Evolutionary conservation across 208 protist species (phyloP), one percentile per base, ranked within the genome.

Genomic region (Trypanosomatidae sp.): DNA sequence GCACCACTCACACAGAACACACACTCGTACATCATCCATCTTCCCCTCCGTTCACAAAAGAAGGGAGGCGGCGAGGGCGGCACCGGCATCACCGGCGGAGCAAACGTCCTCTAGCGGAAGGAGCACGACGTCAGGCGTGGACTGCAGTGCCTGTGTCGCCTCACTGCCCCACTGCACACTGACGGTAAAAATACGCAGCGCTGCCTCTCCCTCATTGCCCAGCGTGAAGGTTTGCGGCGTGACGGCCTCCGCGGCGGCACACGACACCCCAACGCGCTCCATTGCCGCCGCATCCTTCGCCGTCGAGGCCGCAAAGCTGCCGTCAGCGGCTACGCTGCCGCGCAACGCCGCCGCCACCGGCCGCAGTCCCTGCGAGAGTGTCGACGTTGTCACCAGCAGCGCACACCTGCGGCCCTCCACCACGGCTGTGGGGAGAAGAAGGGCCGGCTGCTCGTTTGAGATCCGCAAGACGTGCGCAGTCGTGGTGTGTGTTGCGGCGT

Each of bases 191-290:
- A 94, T 19, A 28, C 62, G 80, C 60, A 86, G 81, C 6, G 83
- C 73, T 56, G 79, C 50, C 65, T 71, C 76, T 7, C 90, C 90
- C 55, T 92, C 90, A 30, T 85, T 86, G 41, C 90, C 90, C 36
- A 94, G 72, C 17, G 85, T 88, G 70, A 85, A 91, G 8, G 47
- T n/a, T 10, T 55, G 50, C 33, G 68, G 49, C 13, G 73, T 71
- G 17, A 89, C 12, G 10, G 66, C 62, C 17, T 44, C 15, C 1
- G 78, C 76, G 4, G 72, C 70, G 2, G 65, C 56, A 13, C 81
- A 36, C 39, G 77, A 43, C 52, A 92, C 70, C 4, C 87, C 87
- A 22, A 88, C n/a, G n/a, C n/a, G n/a, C n/a, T n/a, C 28, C 9
- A 7, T 3, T 15, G 49, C 65, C 44, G 92, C 70, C 9, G 76